These are phyloP conservation scores for Neonectria faginata DNA, from an alignment of 2,329 filamentous ascomycete genomes.

Conservation along the genomic window DNA sequence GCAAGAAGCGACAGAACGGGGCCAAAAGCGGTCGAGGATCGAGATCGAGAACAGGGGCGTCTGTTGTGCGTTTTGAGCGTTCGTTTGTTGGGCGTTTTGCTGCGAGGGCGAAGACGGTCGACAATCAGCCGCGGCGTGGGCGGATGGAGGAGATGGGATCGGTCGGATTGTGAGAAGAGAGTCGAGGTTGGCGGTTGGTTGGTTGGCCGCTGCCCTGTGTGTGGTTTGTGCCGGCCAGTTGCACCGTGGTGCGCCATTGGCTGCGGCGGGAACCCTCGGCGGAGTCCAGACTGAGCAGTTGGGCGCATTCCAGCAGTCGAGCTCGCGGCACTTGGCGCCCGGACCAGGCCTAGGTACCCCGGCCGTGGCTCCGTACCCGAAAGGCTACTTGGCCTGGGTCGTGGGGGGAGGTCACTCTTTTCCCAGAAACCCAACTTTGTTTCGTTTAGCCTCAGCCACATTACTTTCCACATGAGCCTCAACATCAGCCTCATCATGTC, in stretches of 20 bases:
- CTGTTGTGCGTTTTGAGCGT: background rate
- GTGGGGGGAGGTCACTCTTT: conserved; percentile 40
- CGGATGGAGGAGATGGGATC: conserved; percentile 13
- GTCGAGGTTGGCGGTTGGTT: conserved; percentile 2
- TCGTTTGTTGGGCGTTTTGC: too few relatives aligned
- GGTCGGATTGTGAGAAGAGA: conserved; percentile 30
- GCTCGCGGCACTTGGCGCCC: conserved; percentile 34
- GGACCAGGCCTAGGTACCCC: conserved; percentile 37
- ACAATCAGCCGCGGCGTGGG: conserved; percentile 1
- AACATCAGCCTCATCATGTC: background rate
- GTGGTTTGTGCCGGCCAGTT: conserved; percentile 25
- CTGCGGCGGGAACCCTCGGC: conserved; percentile 22
- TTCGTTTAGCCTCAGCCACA: too few relatives aligned
- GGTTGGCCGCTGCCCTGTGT: conserved; percentile 35
- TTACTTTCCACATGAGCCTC: background rate
- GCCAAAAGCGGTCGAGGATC: background rate
- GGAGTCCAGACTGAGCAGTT: conserved; percentile 25
- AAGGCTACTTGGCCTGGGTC: conserved; percentile 32
- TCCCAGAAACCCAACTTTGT: background rate
- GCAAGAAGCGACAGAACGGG: background rate
- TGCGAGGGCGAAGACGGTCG: conserved; percentile 8
- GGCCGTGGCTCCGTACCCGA: conserved; percentile 20
- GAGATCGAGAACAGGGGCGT: background rate
- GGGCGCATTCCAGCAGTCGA: conserved; percentile 11
- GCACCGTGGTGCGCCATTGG: conserved; percentile 38